Evolutionary conservation across 345 rosid genomes (phyloP).

Genomic region (Ceriops tagal): DNA sequence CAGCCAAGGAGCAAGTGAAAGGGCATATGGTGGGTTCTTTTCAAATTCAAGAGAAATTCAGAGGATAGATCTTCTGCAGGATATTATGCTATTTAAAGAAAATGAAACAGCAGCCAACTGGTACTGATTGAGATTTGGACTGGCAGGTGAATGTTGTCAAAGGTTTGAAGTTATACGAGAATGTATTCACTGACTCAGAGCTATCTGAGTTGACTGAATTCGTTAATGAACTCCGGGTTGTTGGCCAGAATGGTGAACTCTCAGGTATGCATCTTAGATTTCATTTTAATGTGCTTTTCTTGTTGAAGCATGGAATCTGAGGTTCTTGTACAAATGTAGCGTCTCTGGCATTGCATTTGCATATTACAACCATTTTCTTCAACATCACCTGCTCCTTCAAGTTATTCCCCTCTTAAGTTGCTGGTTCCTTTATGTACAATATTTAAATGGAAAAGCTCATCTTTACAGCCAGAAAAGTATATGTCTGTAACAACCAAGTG

Average conservation of each 20-base stretch:
- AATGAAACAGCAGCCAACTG: conserved; percentile 12
- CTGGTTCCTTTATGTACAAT: not conserved
- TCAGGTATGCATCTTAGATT: conserved; percentile 39
- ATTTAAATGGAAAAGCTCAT: not conserved
- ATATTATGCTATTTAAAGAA: conserved; percentile 10
- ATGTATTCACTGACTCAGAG: conserved; percentile 61
- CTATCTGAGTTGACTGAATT: conserved; percentile 61
- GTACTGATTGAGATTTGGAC: conserved; percentile 28
- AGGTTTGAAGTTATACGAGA: conserved; percentile 83
- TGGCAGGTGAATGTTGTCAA: conserved; percentile 93
- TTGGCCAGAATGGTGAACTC: conserved; percentile 81
- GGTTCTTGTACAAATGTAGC: no score
- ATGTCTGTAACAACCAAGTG: not conserved
- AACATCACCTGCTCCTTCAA: no score
- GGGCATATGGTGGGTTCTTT: conserved; percentile 82
- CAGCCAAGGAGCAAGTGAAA: conserved; percentile 85
- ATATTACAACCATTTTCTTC: no score
- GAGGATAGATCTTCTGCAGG: conserved; percentile 14
- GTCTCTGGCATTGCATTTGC: no score
- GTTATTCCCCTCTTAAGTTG: not conserved
- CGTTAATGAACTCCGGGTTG: conserved; percentile 56
- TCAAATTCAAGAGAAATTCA: conserved; percentile 4
- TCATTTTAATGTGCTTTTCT: no score
- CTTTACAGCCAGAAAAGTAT: not conserved
- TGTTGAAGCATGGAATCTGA: no score